Evolutionary conservation across 345 rosid genomes (phyloP), one percentile per base, ranked within the genome.

Genomic region (Anacardium occidentale): DNA sequence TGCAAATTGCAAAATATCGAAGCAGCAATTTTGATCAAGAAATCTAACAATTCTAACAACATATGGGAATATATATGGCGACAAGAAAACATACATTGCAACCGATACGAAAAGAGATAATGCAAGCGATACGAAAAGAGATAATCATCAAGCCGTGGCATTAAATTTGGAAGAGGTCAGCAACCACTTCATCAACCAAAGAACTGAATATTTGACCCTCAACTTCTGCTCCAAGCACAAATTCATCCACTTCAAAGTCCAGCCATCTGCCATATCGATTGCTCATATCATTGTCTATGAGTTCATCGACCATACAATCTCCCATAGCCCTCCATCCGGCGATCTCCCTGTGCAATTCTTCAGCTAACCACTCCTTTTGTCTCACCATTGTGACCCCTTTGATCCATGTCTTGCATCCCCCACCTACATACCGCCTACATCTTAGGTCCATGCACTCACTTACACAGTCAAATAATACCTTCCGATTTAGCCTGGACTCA

Each of bases 211-310:
- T 84, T 60, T 87, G 82, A 66, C 59, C 78, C 74, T 87, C 94
- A 29, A 95, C 69, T 68, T 88, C 96, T 22, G 54, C 78, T 37
- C 89, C 97, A 22, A 92, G 78, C 3, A 37, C 79, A 65, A 82
- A 91, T 74, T 73, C 90, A 73, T 95, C 97, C 21, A 72, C 87
- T 77, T 91, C 90, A 62, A 84, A 92, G 64, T 86, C 90, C 54
- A 81, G 78, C 98, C 99, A 93, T 77, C 80, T 95, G 53, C 99
- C 99, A 68, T 85, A 76, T 1, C 80, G 89, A 68, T 78, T 77
- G 81, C 94, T 87, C 99, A 92, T 95, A 72, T 95, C 99, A 77
- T 88, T 85, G 81, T 90, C 91, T 47, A 95, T 97, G 67, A 95
- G 88, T 82, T 91, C 97, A 45, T 95, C 98, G 25, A 95, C 94